Evolutionary conservation across 495 filamentous ascomycete species (phyloP).

Genomic region (Penicillium subrubescens): DNA sequence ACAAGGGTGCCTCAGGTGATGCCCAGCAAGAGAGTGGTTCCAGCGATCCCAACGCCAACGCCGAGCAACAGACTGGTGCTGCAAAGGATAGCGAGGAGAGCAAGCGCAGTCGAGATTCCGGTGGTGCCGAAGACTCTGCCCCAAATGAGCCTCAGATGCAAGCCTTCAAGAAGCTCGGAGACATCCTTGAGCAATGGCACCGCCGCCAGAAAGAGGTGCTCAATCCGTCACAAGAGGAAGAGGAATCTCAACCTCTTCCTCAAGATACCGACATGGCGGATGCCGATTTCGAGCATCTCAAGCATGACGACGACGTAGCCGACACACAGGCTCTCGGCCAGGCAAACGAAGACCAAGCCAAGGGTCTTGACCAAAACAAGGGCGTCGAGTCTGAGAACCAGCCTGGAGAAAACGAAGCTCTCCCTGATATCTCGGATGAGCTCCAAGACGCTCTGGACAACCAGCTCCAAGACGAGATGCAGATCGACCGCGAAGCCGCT

Average conservation of each 20-base stretch:
- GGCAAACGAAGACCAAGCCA: constrained; percentile 82
- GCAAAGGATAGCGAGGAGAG: constrained; percentile 50
- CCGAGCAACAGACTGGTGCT: constrained; percentile 44
- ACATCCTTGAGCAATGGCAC: constrained; percentile 93
- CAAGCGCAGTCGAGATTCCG: constrained; percentile 44
- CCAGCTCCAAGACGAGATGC: constrained; percentile 51
- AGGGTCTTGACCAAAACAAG: constrained; percentile 79
- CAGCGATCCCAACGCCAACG: constrained; percentile 46
- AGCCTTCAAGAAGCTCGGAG: constrained; percentile 89
- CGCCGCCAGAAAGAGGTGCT: constrained; percentile 77
- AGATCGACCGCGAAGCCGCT: constrained; percentile 41
- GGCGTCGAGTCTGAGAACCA: constrained; percentile 73
- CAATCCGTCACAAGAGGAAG: constrained; percentile 63
- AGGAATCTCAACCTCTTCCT: constrained; percentile 52
- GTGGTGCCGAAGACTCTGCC: constrained; percentile 40
- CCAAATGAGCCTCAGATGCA: constrained; percentile 57
- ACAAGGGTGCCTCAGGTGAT: constrained; percentile 70
- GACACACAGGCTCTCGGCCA: constrained; percentile 91
- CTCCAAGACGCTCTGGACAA: constrained; percentile 53
- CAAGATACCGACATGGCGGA: constrained; percentile 67
- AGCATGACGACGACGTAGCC: constrained; percentile 72
- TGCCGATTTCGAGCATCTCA: constrained; percentile 87
- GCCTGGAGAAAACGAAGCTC: constrained; percentile 52
- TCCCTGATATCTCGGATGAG: constrained; percentile 62
- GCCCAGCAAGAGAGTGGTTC: constrained; percentile 53